A percentile compares a stretch with the other conserved stretches of the same genome.
Conservation (phyloP, 2,329 filamentous ascomycete species). For the Uncinocarpus reesii region DNA sequence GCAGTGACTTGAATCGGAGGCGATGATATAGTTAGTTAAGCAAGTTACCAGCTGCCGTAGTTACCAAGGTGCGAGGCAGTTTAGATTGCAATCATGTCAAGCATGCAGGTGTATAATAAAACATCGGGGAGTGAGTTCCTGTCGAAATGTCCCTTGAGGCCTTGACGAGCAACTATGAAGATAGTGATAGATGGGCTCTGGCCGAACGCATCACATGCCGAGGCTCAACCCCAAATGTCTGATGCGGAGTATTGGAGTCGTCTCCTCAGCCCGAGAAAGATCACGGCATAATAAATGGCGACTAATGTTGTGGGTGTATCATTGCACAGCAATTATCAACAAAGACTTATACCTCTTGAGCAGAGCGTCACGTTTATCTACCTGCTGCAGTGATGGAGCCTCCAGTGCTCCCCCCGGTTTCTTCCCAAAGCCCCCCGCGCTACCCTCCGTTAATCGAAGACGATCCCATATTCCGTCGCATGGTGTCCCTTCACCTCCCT, state of each 20-base stretch:
- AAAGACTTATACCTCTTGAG: not conserved
- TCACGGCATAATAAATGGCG: not conserved
- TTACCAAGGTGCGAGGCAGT: too few species aligned
- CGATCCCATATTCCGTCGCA: constrained; percentile 18
- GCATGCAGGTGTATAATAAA: too few species aligned
- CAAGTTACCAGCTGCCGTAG: too few species aligned
- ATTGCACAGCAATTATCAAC: too few species aligned
- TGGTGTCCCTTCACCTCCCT: constrained; percentile 20
- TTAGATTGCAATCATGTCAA: too few species aligned
- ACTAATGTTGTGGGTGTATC: too few species aligned
- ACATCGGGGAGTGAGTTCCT: too few species aligned
- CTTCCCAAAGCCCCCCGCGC: constrained; percentile 19
- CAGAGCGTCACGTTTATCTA: not conserved
- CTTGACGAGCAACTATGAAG: not conserved
- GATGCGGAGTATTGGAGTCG: constrained; percentile 2
- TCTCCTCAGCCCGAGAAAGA: not conserved
- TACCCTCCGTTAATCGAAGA: constrained; percentile 19
- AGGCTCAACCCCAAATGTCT: not conserved
- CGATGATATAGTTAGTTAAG: too few species aligned
- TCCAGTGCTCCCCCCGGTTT: constrained; percentile 22
- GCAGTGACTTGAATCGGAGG: too few species aligned
- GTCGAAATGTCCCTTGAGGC: too few species aligned
- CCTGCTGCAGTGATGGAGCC: constrained; percentile 17
- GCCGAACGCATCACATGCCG: constrained; percentile 5
- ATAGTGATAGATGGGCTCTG: not conserved